Conservation (phyloP, 305 asterid genomes). For the Lippia alba region DNA sequence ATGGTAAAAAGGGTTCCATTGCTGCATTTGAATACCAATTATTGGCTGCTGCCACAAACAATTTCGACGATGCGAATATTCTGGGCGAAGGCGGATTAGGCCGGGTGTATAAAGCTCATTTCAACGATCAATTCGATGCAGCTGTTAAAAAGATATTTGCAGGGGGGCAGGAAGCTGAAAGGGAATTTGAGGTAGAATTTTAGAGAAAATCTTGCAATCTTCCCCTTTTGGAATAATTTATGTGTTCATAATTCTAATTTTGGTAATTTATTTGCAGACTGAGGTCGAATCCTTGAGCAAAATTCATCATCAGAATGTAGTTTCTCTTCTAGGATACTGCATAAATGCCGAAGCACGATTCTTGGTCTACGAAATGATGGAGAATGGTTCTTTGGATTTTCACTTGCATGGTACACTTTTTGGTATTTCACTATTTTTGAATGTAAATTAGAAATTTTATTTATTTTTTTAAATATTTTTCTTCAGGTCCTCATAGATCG, state of each 20-base stretch:
- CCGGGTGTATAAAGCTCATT: conserved; percentile 73
- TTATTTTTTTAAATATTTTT: conserved; percentile 2
- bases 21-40: conserved; percentile 67
- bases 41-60: conserved; percentile 76
- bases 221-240: neutral
- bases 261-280: conserved; percentile 62
- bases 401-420: conserved; percentile 73
- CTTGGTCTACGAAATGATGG: conserved; percentile 88
- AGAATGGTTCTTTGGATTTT: conserved; percentile 74
- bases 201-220: neutral
- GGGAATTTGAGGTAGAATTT: conserved; percentile 70
- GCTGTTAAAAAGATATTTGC: conserved; percentile 71
- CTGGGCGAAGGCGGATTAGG: conserved; percentile 82
- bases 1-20: conserved; percentile 66
- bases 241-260: conserved; percentile 15
- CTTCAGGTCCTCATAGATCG: conserved; percentile 66
- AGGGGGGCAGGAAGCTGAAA: conserved; percentile 61
- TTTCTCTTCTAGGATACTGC: conserved; percentile 83
- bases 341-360: conserved; percentile 64
- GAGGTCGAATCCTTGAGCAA: conserved; percentile 75
- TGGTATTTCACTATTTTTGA: neutral
- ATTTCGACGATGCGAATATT: conserved; percentile 62
- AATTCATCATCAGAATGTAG: conserved; percentile 83
- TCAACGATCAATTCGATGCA: conserved; percentile 57
- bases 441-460: neutral